Evolutionary conservation across 2,329 filamentous ascomycete genomes (phyloP), one percentile per base, ranked within the genome.

Genomic region (Ilyonectria sp.): DNA sequence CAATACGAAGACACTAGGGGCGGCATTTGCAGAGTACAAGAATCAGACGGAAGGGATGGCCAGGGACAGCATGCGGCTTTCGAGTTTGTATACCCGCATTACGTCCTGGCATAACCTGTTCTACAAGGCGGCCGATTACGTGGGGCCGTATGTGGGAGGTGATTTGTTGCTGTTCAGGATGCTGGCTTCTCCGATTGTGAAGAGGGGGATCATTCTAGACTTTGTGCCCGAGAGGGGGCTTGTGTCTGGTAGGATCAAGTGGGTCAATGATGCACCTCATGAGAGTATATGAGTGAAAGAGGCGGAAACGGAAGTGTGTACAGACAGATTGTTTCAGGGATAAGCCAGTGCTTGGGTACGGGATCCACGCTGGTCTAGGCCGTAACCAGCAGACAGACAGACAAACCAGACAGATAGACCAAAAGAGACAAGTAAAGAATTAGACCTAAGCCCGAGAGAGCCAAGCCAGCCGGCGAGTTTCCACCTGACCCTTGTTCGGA

Each of bases 151-250:
- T 21, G 26, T 72, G 1, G 67, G 71, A 2, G 70, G 70, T 1
- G 70, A 72, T 33, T 61, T 60, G 6, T 60, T 68, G 5, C 10
- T 72, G n/a, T 60, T 70, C 0, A 72, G 61, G 47, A 55, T 65
- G 13, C 61, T 72, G 47, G 71, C 67, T 11, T 72, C 60, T 19
- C 69, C 69, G 0, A 55, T 68, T 3, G 56, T 72, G 1, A 54
- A 63, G 19, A 72, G 60, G 9, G 69, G 63, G 4, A 40, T 72
- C 2, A 68, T 68, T 10, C 35, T 72, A 1, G 62, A 62, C 35
- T 72, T 68, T 47, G n/a, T 72, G 19, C 67, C 61, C 3, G 70
- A 72, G 37, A 68, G 49, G 11, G 65, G 69, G 7, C 71, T 46
- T 2, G 68, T 57, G 4, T 43, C 71, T 4, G 64, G 67, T 0